phyloP scores from a whole-genome alignment of 2,329 filamentous ascomycete genomes.

The Pseudogymnoascus pannorum region DNA sequence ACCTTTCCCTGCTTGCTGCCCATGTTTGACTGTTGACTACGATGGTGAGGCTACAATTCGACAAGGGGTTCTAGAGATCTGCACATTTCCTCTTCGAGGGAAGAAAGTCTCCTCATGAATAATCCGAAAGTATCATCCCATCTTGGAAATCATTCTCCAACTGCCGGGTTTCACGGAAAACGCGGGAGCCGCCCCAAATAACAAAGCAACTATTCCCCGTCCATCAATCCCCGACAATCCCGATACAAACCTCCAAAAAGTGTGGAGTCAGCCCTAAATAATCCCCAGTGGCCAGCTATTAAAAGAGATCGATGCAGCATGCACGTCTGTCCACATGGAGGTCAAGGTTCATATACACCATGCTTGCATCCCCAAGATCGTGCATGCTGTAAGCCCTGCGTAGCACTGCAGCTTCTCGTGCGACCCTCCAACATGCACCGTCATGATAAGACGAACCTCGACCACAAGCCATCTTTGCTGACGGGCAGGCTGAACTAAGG shows the following conservation, averaged over 20 bases:
- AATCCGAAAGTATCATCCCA: background rate
- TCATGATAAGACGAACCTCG: background rate
- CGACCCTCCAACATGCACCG: background rate
- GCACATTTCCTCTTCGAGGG: no score
- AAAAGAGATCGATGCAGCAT: background rate
- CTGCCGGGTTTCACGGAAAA: background rate
- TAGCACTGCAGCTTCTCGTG: background rate
- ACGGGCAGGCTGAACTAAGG: no score
- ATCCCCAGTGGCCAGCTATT: conserved; percentile 6
- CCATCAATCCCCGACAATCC: background rate
- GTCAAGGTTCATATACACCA: background rate
- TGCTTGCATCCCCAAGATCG: background rate
- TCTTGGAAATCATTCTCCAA: background rate
- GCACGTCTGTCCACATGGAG: background rate
- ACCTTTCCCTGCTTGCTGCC: background rate
- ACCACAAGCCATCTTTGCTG: no score
- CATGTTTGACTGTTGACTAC: background rate
- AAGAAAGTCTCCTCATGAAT: background rate
- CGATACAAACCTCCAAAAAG: background rate
- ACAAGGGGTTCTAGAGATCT: background rate
- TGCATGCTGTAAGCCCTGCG: conserved; percentile 1
- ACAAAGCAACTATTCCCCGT: background rate
- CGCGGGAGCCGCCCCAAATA: background rate
- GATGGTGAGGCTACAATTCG: background rate
- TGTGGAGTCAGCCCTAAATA: conserved; percentile 2